Percentiles rank a stretch among this genome's conserved stretches.
phyloP scores from a whole-genome alignment of 192 early-diverging fungal species.

The Spinellus fusiger region DNA sequence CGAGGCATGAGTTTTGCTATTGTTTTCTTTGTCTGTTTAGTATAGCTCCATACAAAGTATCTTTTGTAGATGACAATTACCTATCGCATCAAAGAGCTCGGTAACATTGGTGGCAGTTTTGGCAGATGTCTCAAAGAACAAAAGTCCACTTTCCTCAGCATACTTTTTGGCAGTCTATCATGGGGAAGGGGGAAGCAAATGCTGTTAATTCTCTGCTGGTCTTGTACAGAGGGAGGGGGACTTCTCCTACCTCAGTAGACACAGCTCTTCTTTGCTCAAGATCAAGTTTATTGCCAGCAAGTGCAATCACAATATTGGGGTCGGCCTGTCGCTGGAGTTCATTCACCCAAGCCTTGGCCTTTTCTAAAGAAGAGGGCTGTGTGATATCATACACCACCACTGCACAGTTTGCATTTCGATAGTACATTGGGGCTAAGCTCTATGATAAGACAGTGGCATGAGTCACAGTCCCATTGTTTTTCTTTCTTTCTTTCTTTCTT shows the following conservation, averaged over 20 bases:
- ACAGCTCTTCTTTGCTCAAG: constrained; percentile 60
- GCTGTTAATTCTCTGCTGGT: neutral
- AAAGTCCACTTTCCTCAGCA: constrained; percentile 54
- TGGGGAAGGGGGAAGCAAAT: neutral
- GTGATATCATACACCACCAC: constrained; percentile 75
- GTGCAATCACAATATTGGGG: constrained; percentile 65
- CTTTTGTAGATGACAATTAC: constrained; percentile 19
- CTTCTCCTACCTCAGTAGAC: constrained; percentile 47
- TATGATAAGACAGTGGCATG: neutral
- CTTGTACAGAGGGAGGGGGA: neutral
- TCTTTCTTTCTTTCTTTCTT: neutral
- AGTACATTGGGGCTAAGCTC: constrained; percentile 72
- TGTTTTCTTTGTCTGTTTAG: neutral
- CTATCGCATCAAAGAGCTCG: constrained; percentile 59
- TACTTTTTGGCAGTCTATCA: constrained; percentile 56
- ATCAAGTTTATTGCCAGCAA: constrained; percentile 64
- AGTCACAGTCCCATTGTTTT: neutral
- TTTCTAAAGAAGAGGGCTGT: constrained; percentile 59
- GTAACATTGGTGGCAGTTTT: constrained; percentile 58
- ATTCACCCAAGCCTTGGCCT: constrained; percentile 67
- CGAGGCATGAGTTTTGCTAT: constrained; percentile 66
- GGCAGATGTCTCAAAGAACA: constrained; percentile 67
- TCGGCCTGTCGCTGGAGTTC: constrained; percentile 65
- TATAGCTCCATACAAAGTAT: neutral
- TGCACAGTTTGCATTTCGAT: constrained; percentile 65